phyloP scores from a whole-genome alignment of 1,139 yeast species.

The Kurtzmaniella quercitrusa region DNA sequence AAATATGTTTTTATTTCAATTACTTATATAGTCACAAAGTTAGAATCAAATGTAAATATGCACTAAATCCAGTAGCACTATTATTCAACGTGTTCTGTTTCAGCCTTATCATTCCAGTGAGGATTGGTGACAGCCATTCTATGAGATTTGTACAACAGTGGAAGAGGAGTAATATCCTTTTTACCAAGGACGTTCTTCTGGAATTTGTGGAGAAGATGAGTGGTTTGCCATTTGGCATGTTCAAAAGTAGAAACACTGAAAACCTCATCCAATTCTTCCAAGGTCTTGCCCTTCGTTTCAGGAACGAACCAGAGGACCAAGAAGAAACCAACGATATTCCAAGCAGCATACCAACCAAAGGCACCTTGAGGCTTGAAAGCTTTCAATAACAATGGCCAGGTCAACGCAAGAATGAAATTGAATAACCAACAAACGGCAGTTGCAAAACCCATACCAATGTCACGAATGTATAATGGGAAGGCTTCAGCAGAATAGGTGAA shows the following conservation, averaged over 20 bases:
- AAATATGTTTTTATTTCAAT: neutral
- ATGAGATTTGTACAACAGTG: slow-evolving; percentile 53
- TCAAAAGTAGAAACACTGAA: slow-evolving; percentile 52
- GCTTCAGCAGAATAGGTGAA: slow-evolving; percentile 88
- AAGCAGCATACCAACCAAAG: slow-evolving; percentile 84
- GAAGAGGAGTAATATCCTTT: slow-evolving; percentile 38
- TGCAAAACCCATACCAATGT: slow-evolving; percentile 81
- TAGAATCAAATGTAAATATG: slow-evolving; percentile 1
- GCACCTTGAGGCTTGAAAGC: slow-evolving; percentile 80
- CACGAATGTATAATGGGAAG: slow-evolving; percentile 80
- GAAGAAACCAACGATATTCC: slow-evolving; percentile 76
- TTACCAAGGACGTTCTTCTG: slow-evolving; percentile 40
- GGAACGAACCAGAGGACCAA: slow-evolving; percentile 64
- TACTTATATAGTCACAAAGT: slow-evolving; percentile 1
- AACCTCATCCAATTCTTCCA: slow-evolving; percentile 71
- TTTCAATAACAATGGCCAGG: slow-evolving; percentile 72
- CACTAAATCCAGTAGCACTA: neutral
- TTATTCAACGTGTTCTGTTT: slow-evolving; percentile 42
- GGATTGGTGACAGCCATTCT: slow-evolving; percentile 57
- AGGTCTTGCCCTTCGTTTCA: slow-evolving; percentile 64
- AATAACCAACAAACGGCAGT: slow-evolving; percentile 86
- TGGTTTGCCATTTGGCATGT: slow-evolving; percentile 56
- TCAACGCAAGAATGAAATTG: slow-evolving; percentile 72
- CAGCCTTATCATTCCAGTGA: slow-evolving; percentile 60
- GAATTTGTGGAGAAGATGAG: slow-evolving; percentile 38